phyloP scores from a whole-genome alignment of 306 rosid genomes.

The Vigna hirtella region DNA sequence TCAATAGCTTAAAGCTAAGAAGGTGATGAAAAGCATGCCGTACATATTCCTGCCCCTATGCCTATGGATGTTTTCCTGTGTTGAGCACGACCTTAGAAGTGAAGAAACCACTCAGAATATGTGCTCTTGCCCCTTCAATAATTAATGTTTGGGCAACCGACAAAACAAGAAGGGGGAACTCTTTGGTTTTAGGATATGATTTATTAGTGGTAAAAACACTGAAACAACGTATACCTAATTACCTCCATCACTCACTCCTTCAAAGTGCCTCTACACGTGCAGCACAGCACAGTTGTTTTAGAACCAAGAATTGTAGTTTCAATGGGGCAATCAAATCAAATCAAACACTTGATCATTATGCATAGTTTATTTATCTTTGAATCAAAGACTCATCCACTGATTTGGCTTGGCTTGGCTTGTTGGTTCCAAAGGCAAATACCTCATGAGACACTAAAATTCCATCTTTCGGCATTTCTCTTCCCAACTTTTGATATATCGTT shows the following conservation, averaged over 20 bases:
- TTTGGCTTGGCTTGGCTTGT: conserved; percentile 56
- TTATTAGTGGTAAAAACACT: conserved; percentile 14
- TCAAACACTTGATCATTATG: conserved; percentile 53
- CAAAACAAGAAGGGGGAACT: neutral
- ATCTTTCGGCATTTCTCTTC: conserved; percentile 46
- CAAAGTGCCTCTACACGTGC: conserved; percentile 42
- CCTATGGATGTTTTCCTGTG: conserved; percentile 30
- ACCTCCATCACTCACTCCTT: conserved; percentile 32
- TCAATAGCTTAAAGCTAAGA: conserved; percentile 43
- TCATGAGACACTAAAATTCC: conserved; percentile 56
- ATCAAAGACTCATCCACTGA: conserved; percentile 62
- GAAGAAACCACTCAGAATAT: conserved; percentile 52
- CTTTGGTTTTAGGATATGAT: conserved; percentile 20
- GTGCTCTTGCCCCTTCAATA: conserved; percentile 47
- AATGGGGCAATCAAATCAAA: conserved; percentile 52
- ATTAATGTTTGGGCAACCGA: conserved; percentile 35
- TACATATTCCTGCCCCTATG: conserved; percentile 44
- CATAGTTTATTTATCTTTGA: conserved; percentile 66
- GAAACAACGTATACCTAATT: conserved; percentile 30
- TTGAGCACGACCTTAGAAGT: conserved; percentile 49
- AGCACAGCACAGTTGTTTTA: conserved; percentile 11
- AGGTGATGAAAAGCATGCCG: conserved; percentile 45
- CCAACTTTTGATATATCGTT: conserved; percentile 38
- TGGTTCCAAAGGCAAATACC: conserved; percentile 51
- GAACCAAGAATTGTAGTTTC: conserved; percentile 33